phyloP scores from a whole-genome alignment of 192 early-diverging fungal species.

The Endogone sp. region DNA sequence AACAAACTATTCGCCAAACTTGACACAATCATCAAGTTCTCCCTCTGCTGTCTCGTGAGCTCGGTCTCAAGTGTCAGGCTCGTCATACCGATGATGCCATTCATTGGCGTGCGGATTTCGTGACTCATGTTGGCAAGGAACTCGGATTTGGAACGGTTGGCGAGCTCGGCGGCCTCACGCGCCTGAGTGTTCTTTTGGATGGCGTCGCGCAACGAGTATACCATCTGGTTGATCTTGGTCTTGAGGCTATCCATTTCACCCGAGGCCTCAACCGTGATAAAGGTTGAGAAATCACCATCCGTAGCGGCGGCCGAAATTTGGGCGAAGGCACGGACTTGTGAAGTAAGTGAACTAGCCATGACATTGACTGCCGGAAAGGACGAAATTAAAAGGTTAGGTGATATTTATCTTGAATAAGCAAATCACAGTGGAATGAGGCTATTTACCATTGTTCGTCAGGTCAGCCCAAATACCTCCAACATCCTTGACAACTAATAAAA shows the following conservation, averaged over 20 bases:
- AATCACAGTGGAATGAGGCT: slow-evolving; percentile 54
- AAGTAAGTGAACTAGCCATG: slow-evolving; percentile 58
- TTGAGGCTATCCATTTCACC: slow-evolving; percentile 70
- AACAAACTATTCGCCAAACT: slow-evolving; percentile 67
- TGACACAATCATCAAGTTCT: slow-evolving; percentile 77
- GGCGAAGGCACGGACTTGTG: slow-evolving; percentile 68
- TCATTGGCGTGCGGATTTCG: slow-evolving; percentile 80
- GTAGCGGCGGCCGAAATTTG: slow-evolving; percentile 56
- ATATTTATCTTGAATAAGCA: slow-evolving; percentile 53
- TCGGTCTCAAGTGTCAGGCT: slow-evolving; percentile 72
- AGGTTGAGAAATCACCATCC: slow-evolving; percentile 50
- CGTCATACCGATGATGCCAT: slow-evolving; percentile 77
- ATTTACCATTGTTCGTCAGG: slow-evolving; percentile 55
- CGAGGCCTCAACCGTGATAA: slow-evolving; percentile 58
- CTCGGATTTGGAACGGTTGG: slow-evolving; percentile 75
- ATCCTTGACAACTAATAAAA: slow-evolving; percentile 49
- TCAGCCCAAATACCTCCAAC: slow-evolving; percentile 56
- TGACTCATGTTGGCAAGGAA: slow-evolving; percentile 66
- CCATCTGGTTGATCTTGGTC: slow-evolving; percentile 85
- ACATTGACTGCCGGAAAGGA: slow-evolving; percentile 58
- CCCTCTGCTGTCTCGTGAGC: slow-evolving; percentile 74
- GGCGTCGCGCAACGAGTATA: slow-evolving; percentile 68
- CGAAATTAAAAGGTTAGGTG: slow-evolving; percentile 59
- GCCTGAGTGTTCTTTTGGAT: slow-evolving; percentile 77
- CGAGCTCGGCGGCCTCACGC: slow-evolving; percentile 75